Conservation (phyloP, 1,284 basidiomycete species). For the Wallemia hederae region DNA sequence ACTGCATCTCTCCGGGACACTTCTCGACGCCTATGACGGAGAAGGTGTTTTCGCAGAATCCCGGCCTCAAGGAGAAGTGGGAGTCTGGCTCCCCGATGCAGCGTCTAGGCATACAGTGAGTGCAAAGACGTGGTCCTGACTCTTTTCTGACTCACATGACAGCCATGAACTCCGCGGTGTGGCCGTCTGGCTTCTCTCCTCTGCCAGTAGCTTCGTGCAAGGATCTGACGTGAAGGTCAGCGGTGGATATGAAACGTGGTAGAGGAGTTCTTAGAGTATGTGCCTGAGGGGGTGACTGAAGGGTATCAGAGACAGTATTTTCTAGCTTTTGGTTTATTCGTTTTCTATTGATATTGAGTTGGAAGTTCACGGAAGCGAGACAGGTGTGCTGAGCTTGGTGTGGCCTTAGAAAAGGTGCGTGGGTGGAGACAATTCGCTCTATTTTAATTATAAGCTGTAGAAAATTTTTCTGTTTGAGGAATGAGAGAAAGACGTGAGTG, state of each 20-base stretch:
- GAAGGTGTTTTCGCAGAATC: slow-evolving; percentile 10
- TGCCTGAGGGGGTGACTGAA: too few species aligned
- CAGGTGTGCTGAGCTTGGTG: too few species aligned
- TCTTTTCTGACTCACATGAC: slow-evolving; percentile 28
- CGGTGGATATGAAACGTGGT: slow-evolving; percentile 12
- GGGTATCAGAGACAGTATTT: too few species aligned
- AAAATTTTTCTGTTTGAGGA: too few species aligned
- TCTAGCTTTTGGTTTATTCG: too few species aligned
- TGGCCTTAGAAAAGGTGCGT: too few species aligned
- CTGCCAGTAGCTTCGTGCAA: slow-evolving; percentile 31
- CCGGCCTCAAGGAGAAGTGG: slow-evolving; percentile 12
- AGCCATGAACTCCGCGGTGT: slow-evolving; percentile 49
- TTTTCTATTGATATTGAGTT: not conserved
- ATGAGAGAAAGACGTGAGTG: too few species aligned
- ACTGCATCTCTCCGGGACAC: slow-evolving; percentile 42
- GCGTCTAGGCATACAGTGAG: slow-evolving; percentile 11
- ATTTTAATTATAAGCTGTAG: too few species aligned
- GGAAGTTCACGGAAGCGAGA: too few species aligned
- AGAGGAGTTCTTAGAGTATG: not conserved
- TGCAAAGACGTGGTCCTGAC: slow-evolving; percentile 12
- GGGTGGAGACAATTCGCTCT: too few species aligned
- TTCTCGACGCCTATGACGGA: slow-evolving; percentile 27
- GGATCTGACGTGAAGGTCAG: slow-evolving; percentile 15
- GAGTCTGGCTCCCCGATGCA: slow-evolving; percentile 8
- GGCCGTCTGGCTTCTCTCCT: slow-evolving; percentile 44